Base-by-base conservation (phyloP, 2,329 filamentous ascomycete species). In the Botrytis galanthina region DNA sequence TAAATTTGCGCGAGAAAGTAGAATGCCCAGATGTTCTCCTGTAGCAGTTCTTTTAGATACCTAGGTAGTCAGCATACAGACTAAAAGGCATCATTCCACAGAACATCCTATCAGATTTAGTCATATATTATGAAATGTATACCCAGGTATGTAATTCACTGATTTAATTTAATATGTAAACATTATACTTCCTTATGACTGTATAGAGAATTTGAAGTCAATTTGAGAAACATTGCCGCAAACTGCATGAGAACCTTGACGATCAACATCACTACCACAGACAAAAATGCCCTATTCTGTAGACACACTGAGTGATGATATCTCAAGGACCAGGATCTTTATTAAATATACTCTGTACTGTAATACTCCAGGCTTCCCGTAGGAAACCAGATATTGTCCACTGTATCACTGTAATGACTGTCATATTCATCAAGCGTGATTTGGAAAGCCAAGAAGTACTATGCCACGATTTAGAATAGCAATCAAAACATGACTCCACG, bases 1-100 rank as follows among this genome's bases (percentile, higher is more conserved):
- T 10, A 54, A 54, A 4, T n/a, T 0, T 10, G 26, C 5, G 0
- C 0, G 16, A 7, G 26, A 54, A 54, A 54, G 12, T 14, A 4
- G 12, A n/a, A 54, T 54, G 14, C 1, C 26, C 26, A 10, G 16
- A n/a, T 6, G 2, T 16, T 54, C 16, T n/a, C 12, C 48, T n/a
- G 26, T 6, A 7, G 48, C 26, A 29, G 26, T 29, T 2, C 4
- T 12, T 54, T 54, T 26, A 16, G 26, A 29, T 54, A 39, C 37
- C 37, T 39, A 39, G 9, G 37, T 39, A 12, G 26, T 16, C 48
- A n/a, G 48, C 12, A 54, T 8, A n/a, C 26, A 54, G 12, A 54
- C 12, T 16, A 54, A 29, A 54, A 16, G 12, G 5, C 26, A 29
- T 8, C 26, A 16, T 54, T 54, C 3, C 14, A 54, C 12, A 54